Evolutionary conservation across 129 eudicot genomes (phyloP).

Genomic region (Pseudognaphalium luteoalbum): DNA sequence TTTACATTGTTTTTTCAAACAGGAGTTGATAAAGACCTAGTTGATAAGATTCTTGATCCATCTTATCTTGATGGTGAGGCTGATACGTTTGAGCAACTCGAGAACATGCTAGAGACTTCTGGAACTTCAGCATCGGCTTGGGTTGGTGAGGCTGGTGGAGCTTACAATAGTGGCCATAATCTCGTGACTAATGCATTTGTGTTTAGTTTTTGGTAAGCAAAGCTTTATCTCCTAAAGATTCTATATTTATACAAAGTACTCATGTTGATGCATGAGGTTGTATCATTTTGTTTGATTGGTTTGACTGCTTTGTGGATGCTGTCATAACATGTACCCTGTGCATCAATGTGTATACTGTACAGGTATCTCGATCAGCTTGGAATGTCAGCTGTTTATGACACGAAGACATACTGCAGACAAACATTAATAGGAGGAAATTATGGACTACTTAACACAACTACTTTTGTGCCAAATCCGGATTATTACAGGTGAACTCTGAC

Average conservation of each 20-base stretch:
- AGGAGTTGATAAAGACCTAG: conserved; percentile 73
- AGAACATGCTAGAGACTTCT: conserved; percentile 43
- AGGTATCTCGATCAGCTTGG: conserved; percentile 95
- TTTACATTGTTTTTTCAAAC: background rate
- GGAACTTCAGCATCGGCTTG: conserved; percentile 54
- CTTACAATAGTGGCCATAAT: conserved; percentile 71
- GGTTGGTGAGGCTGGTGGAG: conserved; percentile 97
- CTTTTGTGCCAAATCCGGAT: conserved; percentile 77
- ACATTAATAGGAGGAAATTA: conserved; percentile 91
- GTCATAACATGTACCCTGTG: background rate
- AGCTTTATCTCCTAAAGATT: background rate
- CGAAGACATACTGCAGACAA: conserved; percentile 83
- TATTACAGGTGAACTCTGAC: conserved; percentile 60
- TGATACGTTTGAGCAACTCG: conserved; percentile 53
- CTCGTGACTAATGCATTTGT: conserved; percentile 74
- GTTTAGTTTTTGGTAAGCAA: conserved; percentile 68
- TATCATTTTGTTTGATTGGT: background rate
- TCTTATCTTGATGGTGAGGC: conserved; percentile 56
- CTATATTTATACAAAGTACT: background rate
- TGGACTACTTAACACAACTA: conserved; percentile 73
- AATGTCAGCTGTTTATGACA: conserved; percentile 56
- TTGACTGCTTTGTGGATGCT: background rate
- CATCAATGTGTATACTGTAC: too few species aligned
- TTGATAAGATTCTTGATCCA: conserved; percentile 69
- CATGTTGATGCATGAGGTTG: background rate